Conservation (phyloP, 1,284 basidiomycete species). For the Irpex lacteus region DNA sequence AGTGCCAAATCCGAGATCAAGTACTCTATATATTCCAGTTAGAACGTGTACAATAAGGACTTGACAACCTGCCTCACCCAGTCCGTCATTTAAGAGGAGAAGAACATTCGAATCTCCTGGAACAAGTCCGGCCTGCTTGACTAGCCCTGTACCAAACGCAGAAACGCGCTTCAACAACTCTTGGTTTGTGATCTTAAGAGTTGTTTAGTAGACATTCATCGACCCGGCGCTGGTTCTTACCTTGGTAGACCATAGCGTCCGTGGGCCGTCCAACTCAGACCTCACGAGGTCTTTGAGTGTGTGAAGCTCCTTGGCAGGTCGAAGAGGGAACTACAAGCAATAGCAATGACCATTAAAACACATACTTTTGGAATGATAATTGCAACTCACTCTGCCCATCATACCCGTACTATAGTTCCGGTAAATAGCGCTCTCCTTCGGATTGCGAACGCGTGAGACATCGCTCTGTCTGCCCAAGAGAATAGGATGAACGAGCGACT, state of each 20-base stretch:
- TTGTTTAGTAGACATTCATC: not conserved
- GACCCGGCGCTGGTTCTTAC: slow-evolving; percentile 33
- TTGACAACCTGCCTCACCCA: slow-evolving; percentile 48
- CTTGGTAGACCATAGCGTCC: slow-evolving; percentile 76
- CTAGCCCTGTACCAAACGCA: slow-evolving; percentile 67
- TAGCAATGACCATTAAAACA: not conserved
- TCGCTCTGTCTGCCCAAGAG: slow-evolving; percentile 81
- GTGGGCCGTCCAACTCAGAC: slow-evolving; percentile 58
- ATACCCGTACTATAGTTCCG: slow-evolving; percentile 81
- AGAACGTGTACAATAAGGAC: slow-evolving; percentile 3
- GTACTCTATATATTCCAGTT: slow-evolving; percentile 51
- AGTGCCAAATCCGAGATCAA: slow-evolving; percentile 74
- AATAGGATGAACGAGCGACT: slow-evolving; percentile 80
- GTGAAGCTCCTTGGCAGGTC: slow-evolving; percentile 67
- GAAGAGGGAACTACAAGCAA: slow-evolving; percentile 58
- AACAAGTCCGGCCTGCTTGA: slow-evolving; percentile 54
- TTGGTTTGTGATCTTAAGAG: slow-evolving; percentile 62
- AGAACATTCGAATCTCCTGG: slow-evolving; percentile 66
- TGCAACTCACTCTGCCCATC: slow-evolving; percentile 64
- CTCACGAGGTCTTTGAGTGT: slow-evolving; percentile 66
- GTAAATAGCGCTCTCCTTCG: slow-evolving; percentile 74
- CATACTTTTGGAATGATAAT: not conserved
- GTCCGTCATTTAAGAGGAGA: slow-evolving; percentile 68
- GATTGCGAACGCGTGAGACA: slow-evolving; percentile 71
- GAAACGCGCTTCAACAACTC: slow-evolving; percentile 61